These are phyloP conservation scores for Aspergillus fijiensis DNA, from an alignment of 2,329 filamentous ascomycete species.

Conservation along the genomic window DNA sequence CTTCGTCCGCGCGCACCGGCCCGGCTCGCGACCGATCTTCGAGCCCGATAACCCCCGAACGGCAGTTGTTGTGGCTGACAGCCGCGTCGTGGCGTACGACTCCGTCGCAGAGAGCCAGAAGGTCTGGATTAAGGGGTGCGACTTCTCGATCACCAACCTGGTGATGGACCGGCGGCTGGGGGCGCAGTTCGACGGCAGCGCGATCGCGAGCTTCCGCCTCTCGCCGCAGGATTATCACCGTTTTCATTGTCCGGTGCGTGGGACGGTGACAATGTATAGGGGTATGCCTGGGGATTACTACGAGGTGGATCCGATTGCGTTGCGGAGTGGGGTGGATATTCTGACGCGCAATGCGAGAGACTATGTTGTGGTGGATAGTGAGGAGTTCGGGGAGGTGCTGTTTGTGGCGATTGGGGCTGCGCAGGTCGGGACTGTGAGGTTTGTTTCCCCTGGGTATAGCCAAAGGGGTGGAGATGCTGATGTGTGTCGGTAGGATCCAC, in stretches of 20 bases:
- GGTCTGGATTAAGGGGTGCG: slow-evolving; percentile 47
- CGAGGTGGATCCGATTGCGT: slow-evolving; percentile 41
- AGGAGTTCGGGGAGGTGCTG: slow-evolving; percentile 44
- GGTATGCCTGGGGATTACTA: slow-evolving; percentile 47
- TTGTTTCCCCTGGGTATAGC: slow-evolving; percentile 14
- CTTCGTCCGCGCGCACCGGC: slow-evolving; percentile 38
- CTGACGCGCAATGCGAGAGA: slow-evolving; percentile 41
- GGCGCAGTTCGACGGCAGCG: slow-evolving; percentile 34
- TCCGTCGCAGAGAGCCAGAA: slow-evolving; percentile 33
- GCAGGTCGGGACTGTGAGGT: slow-evolving; percentile 44
- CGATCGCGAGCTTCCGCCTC: slow-evolving; percentile 44
- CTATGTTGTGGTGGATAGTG: slow-evolving; percentile 39
- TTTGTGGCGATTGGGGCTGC: slow-evolving; percentile 46
- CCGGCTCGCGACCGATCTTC: slow-evolving; percentile 35
- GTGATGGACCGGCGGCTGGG: slow-evolving; percentile 37
- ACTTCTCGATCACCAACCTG: slow-evolving; percentile 45
- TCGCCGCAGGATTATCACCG: slow-evolving; percentile 50
- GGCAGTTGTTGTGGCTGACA: slow-evolving; percentile 39
- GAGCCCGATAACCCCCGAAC: slow-evolving; percentile 26
- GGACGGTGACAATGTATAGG: slow-evolving; percentile 39
- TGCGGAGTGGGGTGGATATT: slow-evolving; percentile 39
- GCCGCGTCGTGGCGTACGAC: slow-evolving; percentile 39
- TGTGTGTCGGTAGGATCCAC: slow-evolving; percentile 29
- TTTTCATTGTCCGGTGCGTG: slow-evolving; percentile 46
- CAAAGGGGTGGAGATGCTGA: not conserved